These are phyloP conservation scores for Magnusiomyces sp. DNA, from an alignment of 1,139 yeast species.

Conservation along the genomic window DNA sequence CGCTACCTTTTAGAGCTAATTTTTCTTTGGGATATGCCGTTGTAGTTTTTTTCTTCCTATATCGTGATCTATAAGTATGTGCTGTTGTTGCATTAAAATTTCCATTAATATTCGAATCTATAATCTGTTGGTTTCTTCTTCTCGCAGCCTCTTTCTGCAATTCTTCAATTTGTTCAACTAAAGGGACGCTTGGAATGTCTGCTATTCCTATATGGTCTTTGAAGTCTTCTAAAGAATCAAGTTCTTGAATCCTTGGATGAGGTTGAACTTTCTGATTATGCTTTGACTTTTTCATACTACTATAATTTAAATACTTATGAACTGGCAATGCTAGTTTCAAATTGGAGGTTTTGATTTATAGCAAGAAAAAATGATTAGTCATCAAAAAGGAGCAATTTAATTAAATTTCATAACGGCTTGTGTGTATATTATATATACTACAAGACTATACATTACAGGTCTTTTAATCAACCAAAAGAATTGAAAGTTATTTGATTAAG, in stretches of 20 bases:
- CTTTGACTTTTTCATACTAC: neutral
- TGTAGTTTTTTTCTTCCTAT: neutral
- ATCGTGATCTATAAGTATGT: no score
- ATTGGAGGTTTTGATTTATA: neutral
- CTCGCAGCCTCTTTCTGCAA: conserved; percentile 16
- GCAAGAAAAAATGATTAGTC: neutral
- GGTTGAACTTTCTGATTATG: neutral
- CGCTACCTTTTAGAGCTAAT: neutral
- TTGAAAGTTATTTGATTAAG: no score
- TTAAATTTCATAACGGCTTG: neutral
- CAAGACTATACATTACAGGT: no score
- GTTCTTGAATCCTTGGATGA: conserved; percentile 20
- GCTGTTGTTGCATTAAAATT: neutral
- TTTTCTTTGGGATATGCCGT: neutral
- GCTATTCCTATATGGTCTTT: conserved; percentile 20
- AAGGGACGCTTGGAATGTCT: conserved; percentile 23
- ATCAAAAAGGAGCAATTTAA: neutral
- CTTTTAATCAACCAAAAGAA: no score
- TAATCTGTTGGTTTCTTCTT: neutral
- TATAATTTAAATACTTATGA: no score
- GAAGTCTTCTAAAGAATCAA: conserved; percentile 19
- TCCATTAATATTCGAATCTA: neutral
- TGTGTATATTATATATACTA: neutral
- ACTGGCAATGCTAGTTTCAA: neutral
- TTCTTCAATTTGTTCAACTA: conserved; percentile 24